Percentiles rank a stretch among this genome's conserved stretches.
phyloP scores from a whole-genome alignment of 2,329 filamentous ascomycete species.

The Microthyrium microscopicum region DNA sequence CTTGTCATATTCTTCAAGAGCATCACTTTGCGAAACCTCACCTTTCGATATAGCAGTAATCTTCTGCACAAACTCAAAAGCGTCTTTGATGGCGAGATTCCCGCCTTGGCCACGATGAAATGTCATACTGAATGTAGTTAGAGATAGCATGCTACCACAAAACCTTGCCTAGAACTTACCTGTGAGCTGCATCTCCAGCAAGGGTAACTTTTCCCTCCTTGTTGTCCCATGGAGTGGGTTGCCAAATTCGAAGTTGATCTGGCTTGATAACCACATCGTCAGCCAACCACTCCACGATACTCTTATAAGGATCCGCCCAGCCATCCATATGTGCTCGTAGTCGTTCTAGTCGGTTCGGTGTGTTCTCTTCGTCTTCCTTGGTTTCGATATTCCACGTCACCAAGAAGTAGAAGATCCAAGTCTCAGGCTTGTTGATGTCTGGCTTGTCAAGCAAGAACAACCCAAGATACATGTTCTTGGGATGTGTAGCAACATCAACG shows the following conservation, averaged over 20 bases:
- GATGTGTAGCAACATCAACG: constrained; percentile 8
- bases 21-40: constrained; percentile 7
- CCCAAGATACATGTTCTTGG: constrained; percentile 9
- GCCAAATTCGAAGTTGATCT: constrained; percentile 8
- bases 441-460: constrained; percentile 8
- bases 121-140: constrained; percentile 5
- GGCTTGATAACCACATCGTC: constrained; percentile 7
- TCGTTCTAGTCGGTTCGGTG: constrained; percentile 4
- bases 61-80: constrained; percentile 6
- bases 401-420: constrained; percentile 8
- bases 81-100: constrained; percentile 9
- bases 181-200: constrained; percentile 8
- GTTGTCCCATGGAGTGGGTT: constrained; percentile 8
- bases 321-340: constrained; percentile 8
- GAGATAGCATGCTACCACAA: not conserved
- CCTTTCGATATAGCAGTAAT: constrained; percentile 4
- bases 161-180: not conserved
- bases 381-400: constrained; percentile 6
- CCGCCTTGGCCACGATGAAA: constrained; percentile 10
- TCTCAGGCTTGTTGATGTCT: constrained; percentile 5
- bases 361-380: constrained; percentile 6
- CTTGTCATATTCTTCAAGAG: constrained; percentile 15
- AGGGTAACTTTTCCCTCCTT: constrained; percentile 6
- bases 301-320: constrained; percentile 8
- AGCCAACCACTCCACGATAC: constrained; percentile 8